Evolutionary conservation across 2,329 filamentous ascomycete species (phyloP), one percentile per base, ranked within the genome.

Genomic region (Ophiostoma sp.): DNA sequence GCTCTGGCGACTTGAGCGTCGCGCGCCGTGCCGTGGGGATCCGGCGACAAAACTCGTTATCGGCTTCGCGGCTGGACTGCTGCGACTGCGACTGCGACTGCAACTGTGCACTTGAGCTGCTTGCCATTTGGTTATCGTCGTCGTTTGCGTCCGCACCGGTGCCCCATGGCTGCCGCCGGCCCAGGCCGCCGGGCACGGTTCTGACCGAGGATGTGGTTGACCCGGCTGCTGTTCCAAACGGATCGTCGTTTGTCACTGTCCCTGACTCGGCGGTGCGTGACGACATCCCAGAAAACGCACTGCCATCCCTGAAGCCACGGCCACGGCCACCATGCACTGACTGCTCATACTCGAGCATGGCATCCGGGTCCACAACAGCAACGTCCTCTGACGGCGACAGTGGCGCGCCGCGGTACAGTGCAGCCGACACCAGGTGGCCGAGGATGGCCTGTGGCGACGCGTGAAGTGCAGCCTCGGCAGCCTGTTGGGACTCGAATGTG

Each of bases 401-500:
- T 39, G 71, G 70, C 52, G 87, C 80, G 67, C 89, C 88, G 71
- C 85, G 83, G 77, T 91, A 94, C 39, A 84, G 82, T 79, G 93
- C 90, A 52, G 90, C 91, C 75, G 87, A 88, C 35, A 94, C 87
- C 15, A 90, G 78, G 76, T 90, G 84, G 13, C 90, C 90, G 70
- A 91, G 82, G 72, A 94, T 87, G 71, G 84, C 85, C 79, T 93
- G 89, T 0, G 91, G 91, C 68, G 90, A 92, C 69, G 86, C 85
- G 76, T 86, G 90, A 60, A 89, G 80, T 31, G 91, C 91, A 13
- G 87, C 83, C 71, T 91, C 89, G 27, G 90, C 91, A 1, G 90
- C 89, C 74, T 90, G 86, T 67, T 85, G 83, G 60, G 88, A 91
- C 79, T 93, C 91, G 76, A 93, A 94, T 0, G 91, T 94, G 70